Base-by-base conservation (phyloP, 2,329 filamentous ascomycete species). In the Cercospora berteroae region DNA sequence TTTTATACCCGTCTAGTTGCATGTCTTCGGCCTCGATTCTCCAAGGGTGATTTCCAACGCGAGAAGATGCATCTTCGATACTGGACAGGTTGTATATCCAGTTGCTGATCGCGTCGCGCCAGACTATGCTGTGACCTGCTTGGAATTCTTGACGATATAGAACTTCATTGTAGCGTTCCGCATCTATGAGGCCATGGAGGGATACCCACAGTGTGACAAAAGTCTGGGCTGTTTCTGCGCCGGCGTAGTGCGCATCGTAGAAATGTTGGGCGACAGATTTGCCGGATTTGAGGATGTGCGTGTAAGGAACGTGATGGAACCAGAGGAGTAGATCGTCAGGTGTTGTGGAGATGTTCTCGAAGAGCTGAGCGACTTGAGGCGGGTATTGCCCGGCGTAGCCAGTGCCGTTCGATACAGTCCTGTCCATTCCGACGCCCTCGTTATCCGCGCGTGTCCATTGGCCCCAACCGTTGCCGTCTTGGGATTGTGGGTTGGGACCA, bases 301-400 rank as follows among this genome's bases (percentile, higher is more conserved):
- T 90, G 75, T 90, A 92, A 3, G 85, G 84, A 0, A 92, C 88
- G 73, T 92, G 90, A 76, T 92, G 90, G 79, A 92, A 92, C 89
- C 89, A 92, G 2, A 92, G 80, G 2, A 92, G 77, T 1, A 92
- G 80, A 23, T 91, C 81, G 68, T 91, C 89, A 0, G 89, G 89
- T 0, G 89, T 91, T 0, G 86, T 88, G 13, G 85, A 83, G 18
- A 87, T 80, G 52, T 84, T 78, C 71, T 92, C 89, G 74, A 84
- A 92, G 72, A 80, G 77, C 2, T 80, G 75, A 0, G 86, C 85
- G 0, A 92, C 77, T 67, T 89, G 86, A 0, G 82, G 71, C 0
- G 89, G 88, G 73, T 92, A 92, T 72, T 91, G 88, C 0, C 88
- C 88, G 0, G 89, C 80, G 69, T 84, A 88, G 0, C 87, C 86